Evolutionary conservation across 495 filamentous ascomycete species (phyloP).

Genomic region (Xylaria curta): DNA sequence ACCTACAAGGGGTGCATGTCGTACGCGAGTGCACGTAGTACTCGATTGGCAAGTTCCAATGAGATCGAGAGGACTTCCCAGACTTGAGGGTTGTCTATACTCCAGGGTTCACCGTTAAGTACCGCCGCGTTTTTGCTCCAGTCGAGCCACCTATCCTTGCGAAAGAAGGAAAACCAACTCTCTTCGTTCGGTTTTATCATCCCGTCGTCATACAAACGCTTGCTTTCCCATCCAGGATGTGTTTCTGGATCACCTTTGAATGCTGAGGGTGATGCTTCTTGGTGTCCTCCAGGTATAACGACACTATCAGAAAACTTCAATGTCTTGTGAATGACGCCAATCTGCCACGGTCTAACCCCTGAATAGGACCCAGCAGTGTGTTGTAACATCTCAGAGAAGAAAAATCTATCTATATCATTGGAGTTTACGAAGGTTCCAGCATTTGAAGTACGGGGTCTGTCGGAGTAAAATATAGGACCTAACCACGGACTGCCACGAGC

Average conservation of each 20-base stretch:
- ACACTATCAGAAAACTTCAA: neutral
- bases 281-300: slow-evolving; percentile 7
- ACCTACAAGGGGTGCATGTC: slow-evolving; percentile 12
- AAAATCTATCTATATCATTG: neutral
- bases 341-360: neutral
- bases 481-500: slow-evolving; percentile 10
- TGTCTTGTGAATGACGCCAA: neutral
- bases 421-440: neutral
- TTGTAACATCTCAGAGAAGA: neutral
- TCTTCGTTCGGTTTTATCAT: neutral
- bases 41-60: slow-evolving; percentile 3
- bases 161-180: slow-evolving; percentile 1
- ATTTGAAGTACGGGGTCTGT: neutral
- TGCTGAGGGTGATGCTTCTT: neutral
- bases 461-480: slow-evolving; percentile 6
- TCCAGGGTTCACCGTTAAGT: neutral
- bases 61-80: neutral
- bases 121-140: neutral
- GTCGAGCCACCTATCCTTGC: slow-evolving; percentile 13
- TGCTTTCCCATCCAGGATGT: neutral
- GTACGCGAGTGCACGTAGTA: slow-evolving; percentile 3
- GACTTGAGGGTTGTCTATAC: slow-evolving; percentile 17
- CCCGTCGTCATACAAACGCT: neutral
- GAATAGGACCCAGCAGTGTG: too few relatives aligned
- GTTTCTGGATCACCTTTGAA: neutral